Percentiles rank a stretch among this genome's conserved stretches.
phyloP scores from a whole-genome alignment of 2,329 filamentous ascomycete species.

The Paecilomyces niveus region DNA sequence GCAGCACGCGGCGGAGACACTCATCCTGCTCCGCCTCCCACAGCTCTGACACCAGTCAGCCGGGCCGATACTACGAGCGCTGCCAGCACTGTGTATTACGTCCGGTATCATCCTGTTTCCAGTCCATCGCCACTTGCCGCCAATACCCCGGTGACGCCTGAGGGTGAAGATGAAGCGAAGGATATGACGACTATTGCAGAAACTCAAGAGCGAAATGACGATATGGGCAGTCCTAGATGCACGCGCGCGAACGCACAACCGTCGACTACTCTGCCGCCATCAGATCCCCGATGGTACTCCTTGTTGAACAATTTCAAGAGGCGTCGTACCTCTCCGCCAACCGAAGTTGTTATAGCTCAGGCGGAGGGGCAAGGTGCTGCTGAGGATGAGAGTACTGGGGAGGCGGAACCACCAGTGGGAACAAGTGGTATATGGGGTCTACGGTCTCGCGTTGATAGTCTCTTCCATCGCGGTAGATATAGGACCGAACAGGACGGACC shows the following conservation, averaged over 20 bases:
- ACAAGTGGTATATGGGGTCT: constrained; percentile 39
- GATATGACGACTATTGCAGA: constrained; percentile 15
- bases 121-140: constrained; percentile 39
- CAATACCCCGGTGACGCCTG: constrained; percentile 7
- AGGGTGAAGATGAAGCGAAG: constrained; percentile 20
- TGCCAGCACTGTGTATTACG: constrained; percentile 57
- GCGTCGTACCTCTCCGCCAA: constrained; percentile 51
- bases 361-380: constrained; percentile 35
- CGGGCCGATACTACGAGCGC: constrained; percentile 56
- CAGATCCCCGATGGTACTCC: constrained; percentile 40
- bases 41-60: constrained; percentile 50
- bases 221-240: constrained; percentile 9
- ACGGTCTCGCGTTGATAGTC: constrained; percentile 39
- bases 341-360: constrained; percentile 52
- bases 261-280: constrained; percentile 22
- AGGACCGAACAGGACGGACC: constrained; percentile 29
- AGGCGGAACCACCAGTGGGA: constrained; percentile 30
- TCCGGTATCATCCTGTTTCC: constrained; percentile 52
- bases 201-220: constrained; percentile 12
- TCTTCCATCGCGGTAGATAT: constrained; percentile 39
- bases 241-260: constrained; percentile 22
- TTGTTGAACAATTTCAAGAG: constrained; percentile 53
- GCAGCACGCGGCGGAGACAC: constrained; percentile 10
- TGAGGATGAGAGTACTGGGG: constrained; percentile 6
- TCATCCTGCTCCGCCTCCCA: constrained; percentile 38